Conservation (phyloP, 2,329 filamentous ascomycete species). For the Venturia aucupariae region DNA sequence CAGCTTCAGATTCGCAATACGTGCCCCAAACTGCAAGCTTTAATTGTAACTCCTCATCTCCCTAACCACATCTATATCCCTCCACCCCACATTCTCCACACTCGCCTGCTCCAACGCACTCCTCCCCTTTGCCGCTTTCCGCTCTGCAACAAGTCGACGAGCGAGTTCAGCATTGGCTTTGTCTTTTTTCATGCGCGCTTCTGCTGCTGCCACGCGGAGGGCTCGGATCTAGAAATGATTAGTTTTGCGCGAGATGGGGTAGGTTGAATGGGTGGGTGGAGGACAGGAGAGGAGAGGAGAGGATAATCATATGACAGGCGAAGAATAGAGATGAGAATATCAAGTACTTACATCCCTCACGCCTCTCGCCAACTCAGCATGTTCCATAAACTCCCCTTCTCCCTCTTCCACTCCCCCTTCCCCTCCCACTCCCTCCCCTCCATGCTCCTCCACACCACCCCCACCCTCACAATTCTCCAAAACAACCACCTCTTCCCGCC, state of each 20-base stretch:
- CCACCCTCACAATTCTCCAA: background rate
- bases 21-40: no score
- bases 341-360: background rate
- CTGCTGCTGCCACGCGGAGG: background rate
- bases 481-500: background rate
- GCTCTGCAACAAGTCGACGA: background rate
- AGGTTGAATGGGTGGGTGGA: background rate
- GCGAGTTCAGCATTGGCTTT: background rate
- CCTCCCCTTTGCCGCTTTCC: background rate
- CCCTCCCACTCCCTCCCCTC: background rate
- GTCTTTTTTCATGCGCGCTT: slow-evolving; percentile 8
- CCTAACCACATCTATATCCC: background rate
- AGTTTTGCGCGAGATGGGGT: background rate
- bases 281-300: no score
- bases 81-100: slow-evolving; percentile 10
- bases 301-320: background rate
- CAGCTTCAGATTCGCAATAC: background rate
- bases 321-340: background rate
- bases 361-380: background rate
- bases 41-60: slow-evolving; percentile 11
- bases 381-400: background rate
- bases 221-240: background rate
- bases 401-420: background rate
- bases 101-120: slow-evolving; percentile 7
- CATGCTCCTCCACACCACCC: background rate